Evolutionary conservation across 352 stramenopile genomes (phyloP).

Genomic region (Phytopythium chamaehyphon): DNA sequence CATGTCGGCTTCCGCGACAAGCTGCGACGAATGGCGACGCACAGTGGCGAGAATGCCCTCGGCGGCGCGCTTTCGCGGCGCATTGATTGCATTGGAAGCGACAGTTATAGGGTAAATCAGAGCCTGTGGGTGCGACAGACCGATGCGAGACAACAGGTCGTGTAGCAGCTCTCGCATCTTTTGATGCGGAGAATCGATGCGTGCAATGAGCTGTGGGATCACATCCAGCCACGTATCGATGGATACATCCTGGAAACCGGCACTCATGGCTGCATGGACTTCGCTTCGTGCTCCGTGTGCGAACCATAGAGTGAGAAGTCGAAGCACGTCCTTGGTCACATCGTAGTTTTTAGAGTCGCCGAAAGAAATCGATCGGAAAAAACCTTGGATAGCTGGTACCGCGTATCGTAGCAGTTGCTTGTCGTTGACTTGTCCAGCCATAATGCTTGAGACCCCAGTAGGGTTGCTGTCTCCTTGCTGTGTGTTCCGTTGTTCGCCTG

Average conservation of each 20-base stretch:
- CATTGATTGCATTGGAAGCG: constrained; percentile 93
- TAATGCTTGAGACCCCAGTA: background rate
- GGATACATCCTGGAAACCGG: constrained; percentile 91
- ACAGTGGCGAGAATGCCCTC: constrained; percentile 95
- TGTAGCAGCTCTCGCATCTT: constrained; percentile 82
- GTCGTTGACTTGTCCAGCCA: constrained; percentile 19
- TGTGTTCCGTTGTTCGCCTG: background rate
- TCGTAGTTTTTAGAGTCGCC: constrained; percentile 91
- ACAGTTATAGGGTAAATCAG: constrained; percentile 99
- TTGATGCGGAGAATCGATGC: constrained; percentile 78
- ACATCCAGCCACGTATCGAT: constrained; percentile 99
- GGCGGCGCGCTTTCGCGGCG: constrained; percentile 87
- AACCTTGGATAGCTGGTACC: constrained; percentile 95
- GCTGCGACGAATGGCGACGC: constrained; percentile 90
- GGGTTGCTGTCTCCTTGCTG: constrained; percentile 1
- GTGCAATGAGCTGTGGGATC: constrained; percentile 97
- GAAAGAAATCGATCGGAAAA: constrained; percentile 97
- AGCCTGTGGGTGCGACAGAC: constrained; percentile 96
- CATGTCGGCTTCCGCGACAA: constrained; percentile 98
- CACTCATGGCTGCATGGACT: constrained; percentile 73
- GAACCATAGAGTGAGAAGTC: constrained; percentile 98
- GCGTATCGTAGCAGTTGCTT: constrained; percentile 77
- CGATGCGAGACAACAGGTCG: constrained; percentile 89
- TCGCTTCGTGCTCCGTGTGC: constrained; percentile 93
- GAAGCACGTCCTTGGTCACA: constrained; percentile 97